Conservation (phyloP, 1,139 yeast species). For the Trichomonascaceae sp. region DNA sequence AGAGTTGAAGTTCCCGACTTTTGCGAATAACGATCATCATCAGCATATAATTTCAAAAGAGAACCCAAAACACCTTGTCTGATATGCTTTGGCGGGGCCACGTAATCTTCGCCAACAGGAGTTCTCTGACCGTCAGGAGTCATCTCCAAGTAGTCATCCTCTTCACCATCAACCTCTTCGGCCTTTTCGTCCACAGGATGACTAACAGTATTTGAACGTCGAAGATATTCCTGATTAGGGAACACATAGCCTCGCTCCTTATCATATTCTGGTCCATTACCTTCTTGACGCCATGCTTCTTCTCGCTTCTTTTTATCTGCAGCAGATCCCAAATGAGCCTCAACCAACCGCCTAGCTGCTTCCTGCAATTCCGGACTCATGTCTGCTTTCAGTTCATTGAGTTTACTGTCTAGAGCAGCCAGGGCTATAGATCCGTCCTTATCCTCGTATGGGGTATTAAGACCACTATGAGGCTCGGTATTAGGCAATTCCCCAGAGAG, state of each 20-base stretch:
- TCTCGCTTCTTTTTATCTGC: not conserved
- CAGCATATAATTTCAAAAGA: constrained; percentile 59
- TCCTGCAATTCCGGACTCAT: constrained; percentile 19
- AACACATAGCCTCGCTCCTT: constrained; percentile 14
- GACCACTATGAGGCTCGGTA: not conserved
- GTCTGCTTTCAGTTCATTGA: constrained; percentile 18
- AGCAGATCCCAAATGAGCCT: constrained; percentile 18
- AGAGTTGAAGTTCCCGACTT: constrained; percentile 8
- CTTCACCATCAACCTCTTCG: constrained; percentile 4
- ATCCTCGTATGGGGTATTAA: constrained; percentile 1
- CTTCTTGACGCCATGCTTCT: not conserved
- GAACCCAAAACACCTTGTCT: constrained; percentile 82
- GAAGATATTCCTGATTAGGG: constrained; percentile 17
- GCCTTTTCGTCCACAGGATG: constrained; percentile 1
- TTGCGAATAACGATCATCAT: constrained; percentile 24
- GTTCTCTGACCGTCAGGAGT: constrained; percentile 18
- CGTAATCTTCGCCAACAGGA: constrained; percentile 39
- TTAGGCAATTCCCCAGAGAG: not conserved
- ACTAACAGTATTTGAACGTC: not conserved
- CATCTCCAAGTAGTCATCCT: constrained; percentile 8
- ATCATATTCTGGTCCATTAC: not conserved
- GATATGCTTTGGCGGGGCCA: constrained; percentile 68
- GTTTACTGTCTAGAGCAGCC: constrained; percentile 21
- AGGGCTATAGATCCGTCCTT: constrained; percentile 24
- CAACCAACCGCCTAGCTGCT: constrained; percentile 23